Conservation (phyloP, 148 eudicot genomes). For the Beta vulgaris region DNA sequence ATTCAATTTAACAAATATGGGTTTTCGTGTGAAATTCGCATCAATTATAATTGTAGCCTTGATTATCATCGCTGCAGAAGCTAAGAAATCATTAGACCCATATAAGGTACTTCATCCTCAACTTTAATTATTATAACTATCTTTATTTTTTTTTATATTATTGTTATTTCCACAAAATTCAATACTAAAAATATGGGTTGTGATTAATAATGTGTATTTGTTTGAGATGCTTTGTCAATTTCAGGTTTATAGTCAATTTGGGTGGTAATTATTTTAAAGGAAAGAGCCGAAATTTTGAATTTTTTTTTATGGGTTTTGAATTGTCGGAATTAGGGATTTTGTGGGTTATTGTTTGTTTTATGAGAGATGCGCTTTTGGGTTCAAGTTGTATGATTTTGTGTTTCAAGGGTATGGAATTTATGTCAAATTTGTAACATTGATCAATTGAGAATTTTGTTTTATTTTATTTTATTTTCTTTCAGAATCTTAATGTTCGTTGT, state of each 20-base stretch:
- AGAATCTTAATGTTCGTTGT: background rate
- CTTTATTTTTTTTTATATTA: background rate
- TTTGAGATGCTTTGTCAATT: background rate
- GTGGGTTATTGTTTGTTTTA: background rate
- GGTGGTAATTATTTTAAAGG: background rate
- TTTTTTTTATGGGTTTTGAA: background rate
- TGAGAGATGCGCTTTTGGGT: too few relatives aligned
- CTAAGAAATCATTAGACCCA: conserved; percentile 49
- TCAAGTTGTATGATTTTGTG: background rate
- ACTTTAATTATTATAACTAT: too few relatives aligned
- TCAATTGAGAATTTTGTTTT: too few relatives aligned
- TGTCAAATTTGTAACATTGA: too few relatives aligned
- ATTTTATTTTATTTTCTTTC: background rate
- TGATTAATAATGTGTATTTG: background rate
- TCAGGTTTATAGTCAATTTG: background rate
- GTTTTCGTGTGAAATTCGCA: conserved; percentile 18
- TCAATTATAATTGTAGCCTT: conserved; percentile 28
- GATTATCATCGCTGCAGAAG: conserved; percentile 37
- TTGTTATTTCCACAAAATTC: too few relatives aligned
- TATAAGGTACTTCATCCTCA: conserved; percentile 58
- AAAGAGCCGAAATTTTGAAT: background rate
- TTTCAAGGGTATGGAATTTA: background rate
- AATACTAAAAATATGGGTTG: too few relatives aligned
- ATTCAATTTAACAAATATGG: conserved; percentile 29
- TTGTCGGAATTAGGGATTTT: background rate